phyloP scores from a whole-genome alignment of 371 early-diverging fungal species.

The Globomyces sp. region DNA sequence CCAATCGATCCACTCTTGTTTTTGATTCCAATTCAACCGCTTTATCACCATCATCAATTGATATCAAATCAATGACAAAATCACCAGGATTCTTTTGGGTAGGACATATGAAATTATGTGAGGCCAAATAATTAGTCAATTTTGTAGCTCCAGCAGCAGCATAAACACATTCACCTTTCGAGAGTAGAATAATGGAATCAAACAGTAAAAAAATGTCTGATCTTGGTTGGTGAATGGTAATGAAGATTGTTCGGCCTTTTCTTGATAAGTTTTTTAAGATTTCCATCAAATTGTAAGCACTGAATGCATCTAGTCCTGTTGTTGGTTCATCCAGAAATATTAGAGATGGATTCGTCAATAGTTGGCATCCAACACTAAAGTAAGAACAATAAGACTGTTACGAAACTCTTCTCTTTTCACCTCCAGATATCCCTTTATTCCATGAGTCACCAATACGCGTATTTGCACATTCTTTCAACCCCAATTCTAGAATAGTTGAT shows the following conservation, averaged over 20 bases:
- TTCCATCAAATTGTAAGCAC: constrained; percentile 5
- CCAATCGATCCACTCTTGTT: constrained; percentile 29
- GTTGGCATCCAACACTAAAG: constrained; percentile 80
- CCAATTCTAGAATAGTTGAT: constrained; percentile 66
- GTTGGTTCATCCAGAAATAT: constrained; percentile 93
- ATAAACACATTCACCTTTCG: constrained; percentile 39
- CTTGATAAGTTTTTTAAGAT: neutral
- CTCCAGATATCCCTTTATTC: constrained; percentile 73
- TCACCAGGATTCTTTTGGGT: constrained; percentile 47
- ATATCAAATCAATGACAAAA: constrained; percentile 40
- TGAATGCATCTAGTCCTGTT: constrained; percentile 72
- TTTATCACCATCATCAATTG: constrained; percentile 33
- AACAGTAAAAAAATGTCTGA: constrained; percentile 79
- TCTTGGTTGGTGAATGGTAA: constrained; percentile 93
- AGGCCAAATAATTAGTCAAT: too few relatives aligned
- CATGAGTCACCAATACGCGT: constrained; percentile 70
- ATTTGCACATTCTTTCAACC: constrained; percentile 65
- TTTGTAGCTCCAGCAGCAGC: too few relatives aligned
- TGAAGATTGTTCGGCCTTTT: constrained; percentile 63
- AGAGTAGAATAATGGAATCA: constrained; percentile 60
- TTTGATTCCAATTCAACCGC: constrained; percentile 25
- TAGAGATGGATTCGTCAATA: constrained; percentile 64
- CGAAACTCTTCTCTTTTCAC: constrained; percentile 80
- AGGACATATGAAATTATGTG: constrained; percentile 14
- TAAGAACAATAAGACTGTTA: too few relatives aligned